These are phyloP conservation scores for Benincasa hispida DNA, from an alignment of 306 rosid species.

Conservation along the genomic window DNA sequence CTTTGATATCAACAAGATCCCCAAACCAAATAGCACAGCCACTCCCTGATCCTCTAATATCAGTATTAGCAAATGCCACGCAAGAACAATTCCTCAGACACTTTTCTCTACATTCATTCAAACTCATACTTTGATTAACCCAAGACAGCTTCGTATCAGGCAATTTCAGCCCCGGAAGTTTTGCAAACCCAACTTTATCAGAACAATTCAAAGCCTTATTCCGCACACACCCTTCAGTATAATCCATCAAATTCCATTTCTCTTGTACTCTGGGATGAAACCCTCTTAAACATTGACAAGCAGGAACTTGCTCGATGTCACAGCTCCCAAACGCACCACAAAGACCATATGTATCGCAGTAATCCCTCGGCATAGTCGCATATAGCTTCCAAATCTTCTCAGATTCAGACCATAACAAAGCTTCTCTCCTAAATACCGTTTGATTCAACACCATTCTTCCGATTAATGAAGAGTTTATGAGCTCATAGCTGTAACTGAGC, in stretches of 20 bases:
- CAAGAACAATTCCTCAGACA: constrained; percentile 51
- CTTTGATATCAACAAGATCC: constrained; percentile 11
- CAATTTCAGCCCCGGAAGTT: constrained; percentile 11
- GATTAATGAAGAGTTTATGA: constrained; percentile 17
- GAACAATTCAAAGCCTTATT: constrained; percentile 18
- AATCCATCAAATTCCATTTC: constrained; percentile 36
- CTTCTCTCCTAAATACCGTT: constrained; percentile 14
- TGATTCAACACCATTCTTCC: constrained; percentile 37
- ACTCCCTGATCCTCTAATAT: constrained; percentile 33
- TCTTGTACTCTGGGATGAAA: constrained; percentile 28
- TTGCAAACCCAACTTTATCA: constrained; percentile 23
- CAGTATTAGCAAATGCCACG: constrained; percentile 31
- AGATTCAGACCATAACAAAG: constrained; percentile 20
- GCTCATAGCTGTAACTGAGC: constrained; percentile 25
- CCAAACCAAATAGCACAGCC: constrained; percentile 41
- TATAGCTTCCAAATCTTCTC: constrained; percentile 30
- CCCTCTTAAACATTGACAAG: constrained; percentile 34
- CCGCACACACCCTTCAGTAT: constrained; percentile 35
- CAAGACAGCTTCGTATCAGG: not conserved
- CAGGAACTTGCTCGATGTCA: constrained; percentile 18
- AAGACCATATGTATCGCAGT: constrained; percentile 28
- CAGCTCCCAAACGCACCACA: constrained; percentile 46
- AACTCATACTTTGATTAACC: constrained; percentile 21
- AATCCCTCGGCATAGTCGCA: constrained; percentile 16
- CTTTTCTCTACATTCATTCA: constrained; percentile 25